A percentile compares a stretch with the other conserved stretches of the same genome.
These are phyloP conservation scores for Fusarium annulatum DNA, from an alignment of 2,329 filamentous ascomycete species.

Conservation along the genomic window DNA sequence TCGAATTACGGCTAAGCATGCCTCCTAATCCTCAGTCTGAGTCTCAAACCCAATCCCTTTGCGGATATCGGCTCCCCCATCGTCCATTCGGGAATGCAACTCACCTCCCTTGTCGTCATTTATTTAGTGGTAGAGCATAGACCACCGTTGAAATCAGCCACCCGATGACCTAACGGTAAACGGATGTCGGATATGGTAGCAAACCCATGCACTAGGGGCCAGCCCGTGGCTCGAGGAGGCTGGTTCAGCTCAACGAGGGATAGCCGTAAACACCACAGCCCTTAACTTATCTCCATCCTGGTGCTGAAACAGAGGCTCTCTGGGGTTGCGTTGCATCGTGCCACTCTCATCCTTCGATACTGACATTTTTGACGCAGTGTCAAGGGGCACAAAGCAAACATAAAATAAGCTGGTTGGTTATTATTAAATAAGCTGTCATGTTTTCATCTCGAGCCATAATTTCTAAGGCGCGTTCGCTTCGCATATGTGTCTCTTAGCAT, in stretches of 20 bases:
- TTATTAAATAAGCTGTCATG: background rate
- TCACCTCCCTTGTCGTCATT: conserved; percentile 33
- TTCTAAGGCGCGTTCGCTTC: conserved; percentile 9
- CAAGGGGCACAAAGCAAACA: conserved; percentile 27
- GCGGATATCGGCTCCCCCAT: background rate
- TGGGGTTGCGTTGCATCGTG: conserved; percentile 29
- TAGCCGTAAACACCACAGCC: conserved; percentile 32
- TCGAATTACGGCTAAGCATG: conserved; percentile 1
- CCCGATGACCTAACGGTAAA: conserved; percentile 28
- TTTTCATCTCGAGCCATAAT: background rate
- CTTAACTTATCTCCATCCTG: conserved; percentile 30
- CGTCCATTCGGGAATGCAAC: conserved; percentile 22
- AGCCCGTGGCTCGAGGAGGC: conserved; percentile 34
- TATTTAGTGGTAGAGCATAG: conserved; percentile 34
- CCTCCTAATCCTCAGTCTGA: conserved; percentile 17
- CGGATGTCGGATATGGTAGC: conserved; percentile 15
- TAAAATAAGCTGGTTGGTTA: conserved; percentile 6
- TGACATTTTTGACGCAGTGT: conserved; percentile 28
- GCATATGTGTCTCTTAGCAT: conserved; percentile 18
- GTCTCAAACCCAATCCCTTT: conserved; percentile 24
- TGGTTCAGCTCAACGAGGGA: conserved; percentile 33
- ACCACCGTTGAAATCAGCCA: conserved; percentile 40
- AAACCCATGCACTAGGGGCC: conserved; percentile 31
- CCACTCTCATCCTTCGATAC: conserved; percentile 22
- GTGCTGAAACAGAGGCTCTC: conserved; percentile 45